Base-by-base conservation (phyloP, 768 basidiomycete species). In the Trametes maxima region DNA sequence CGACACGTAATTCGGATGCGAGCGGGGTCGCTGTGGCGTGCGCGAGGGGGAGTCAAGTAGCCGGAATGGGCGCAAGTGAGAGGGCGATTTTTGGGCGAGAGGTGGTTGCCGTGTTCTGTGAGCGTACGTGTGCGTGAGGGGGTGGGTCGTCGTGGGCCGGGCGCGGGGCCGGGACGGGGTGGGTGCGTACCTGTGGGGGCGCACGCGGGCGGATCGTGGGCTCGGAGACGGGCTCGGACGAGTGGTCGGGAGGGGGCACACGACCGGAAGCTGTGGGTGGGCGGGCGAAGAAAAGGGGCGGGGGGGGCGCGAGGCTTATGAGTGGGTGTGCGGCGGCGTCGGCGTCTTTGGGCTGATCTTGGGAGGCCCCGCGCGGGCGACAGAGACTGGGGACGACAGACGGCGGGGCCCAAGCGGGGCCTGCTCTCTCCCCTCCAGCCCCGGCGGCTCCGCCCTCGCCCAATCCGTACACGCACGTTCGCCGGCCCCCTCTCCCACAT, bases 401-500 rank as follows among this genome's bases (percentile, higher is more conserved):
- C 42, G 36, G 50, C 24, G 40, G 58, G 35, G 39, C 1, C 16
- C 3, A 25, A n/a, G n/a, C n/a, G n/a, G 25, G 49, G 51, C 22
- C 46, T 47, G 48, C 48, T n/a, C 25, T 33, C 25, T 33, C 48
- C 10, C 17, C 48, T 16, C 16, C 28, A 16, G 12, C 25, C 45
- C 14, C 42, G 56, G 24, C 48, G 47, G 50, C 55, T 44, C 47
- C n/a, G 43, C 35, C 37, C 51, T 36, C 50, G 69, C 64, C 68
- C 68, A 73, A 69, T 67, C 42, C 36, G 54, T 58, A 66, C 75
- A 79, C 82, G 81, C 81, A 84, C 82, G 82, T 84, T 82, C 77
- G 67, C 82, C 80, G 79, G 79, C 75, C 69, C 75, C 69, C 45
- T 13, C 53, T 52, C 28, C 52, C 61, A 65, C 71, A 63, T 59